A percentile compares a stretch with the other conserved stretches of the same genome.
phyloP scores from a whole-genome alignment of 129 eudicot species.

The Flaveria trinervia region DNA sequence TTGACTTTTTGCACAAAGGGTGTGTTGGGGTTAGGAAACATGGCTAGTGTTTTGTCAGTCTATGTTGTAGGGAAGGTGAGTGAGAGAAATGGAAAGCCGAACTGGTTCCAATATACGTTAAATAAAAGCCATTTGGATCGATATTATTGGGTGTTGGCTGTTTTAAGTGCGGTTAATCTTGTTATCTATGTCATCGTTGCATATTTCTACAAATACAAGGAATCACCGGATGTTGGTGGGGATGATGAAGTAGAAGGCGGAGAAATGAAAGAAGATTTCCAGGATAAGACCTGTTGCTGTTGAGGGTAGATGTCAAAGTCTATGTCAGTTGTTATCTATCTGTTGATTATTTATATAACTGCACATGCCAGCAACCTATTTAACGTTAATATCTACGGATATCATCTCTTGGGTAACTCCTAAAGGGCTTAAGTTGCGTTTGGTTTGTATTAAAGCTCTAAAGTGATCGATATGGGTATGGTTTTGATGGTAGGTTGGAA shows the following conservation, averaged over 20 bases:
- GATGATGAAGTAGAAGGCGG: background rate
- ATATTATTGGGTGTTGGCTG: constrained; percentile 67
- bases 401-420: too few species aligned
- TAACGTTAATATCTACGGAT: background rate
- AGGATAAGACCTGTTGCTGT: constrained; percentile 20
- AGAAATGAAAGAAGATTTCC: background rate
- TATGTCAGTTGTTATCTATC: constrained; percentile 19
- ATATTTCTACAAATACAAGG: constrained; percentile 41
- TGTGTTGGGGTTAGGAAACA: constrained; percentile 60
- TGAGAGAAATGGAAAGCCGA: constrained; percentile 39
- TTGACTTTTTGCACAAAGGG: constrained; percentile 30
- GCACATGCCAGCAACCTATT: background rate
- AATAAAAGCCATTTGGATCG: constrained; percentile 55
- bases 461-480: too few species aligned
- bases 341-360: background rate
- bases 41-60: constrained; percentile 63
- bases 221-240: constrained; percentile 20
- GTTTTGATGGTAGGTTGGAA: too few species aligned
- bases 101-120: constrained; percentile 59
- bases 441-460: too few species aligned
- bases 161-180: constrained; percentile 50
- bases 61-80: constrained; percentile 59
- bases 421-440: too few species aligned
- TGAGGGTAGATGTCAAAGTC: constrained; percentile 29
- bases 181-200: constrained; percentile 42